Conservation (phyloP, 805 yeast genomes). For the Myxozyma mucilagina region DNA sequence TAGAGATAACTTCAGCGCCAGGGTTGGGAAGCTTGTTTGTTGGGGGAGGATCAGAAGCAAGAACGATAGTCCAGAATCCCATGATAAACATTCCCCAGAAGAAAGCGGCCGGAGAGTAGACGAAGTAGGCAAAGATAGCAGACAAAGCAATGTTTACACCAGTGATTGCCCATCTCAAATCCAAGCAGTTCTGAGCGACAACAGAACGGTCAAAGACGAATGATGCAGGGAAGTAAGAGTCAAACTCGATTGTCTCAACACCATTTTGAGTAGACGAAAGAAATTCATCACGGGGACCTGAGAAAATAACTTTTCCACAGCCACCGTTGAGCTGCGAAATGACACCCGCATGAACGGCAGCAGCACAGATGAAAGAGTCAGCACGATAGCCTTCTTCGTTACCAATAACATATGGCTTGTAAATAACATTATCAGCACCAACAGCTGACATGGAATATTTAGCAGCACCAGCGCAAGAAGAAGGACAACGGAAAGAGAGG, state of each 20-base stretch:
- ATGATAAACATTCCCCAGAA: slow-evolving; percentile 62
- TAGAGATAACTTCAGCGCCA: slow-evolving; percentile 62
- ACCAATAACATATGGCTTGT: slow-evolving; percentile 72
- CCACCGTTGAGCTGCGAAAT: slow-evolving; percentile 78
- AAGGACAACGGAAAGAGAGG: slow-evolving; percentile 76
- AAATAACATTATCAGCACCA: slow-evolving; percentile 66
- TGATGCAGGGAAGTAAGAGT: slow-evolving; percentile 73
- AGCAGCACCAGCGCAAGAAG: slow-evolving; percentile 76
- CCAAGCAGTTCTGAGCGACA: slow-evolving; percentile 57
- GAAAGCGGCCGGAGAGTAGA: slow-evolving; percentile 56
- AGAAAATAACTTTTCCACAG: slow-evolving; percentile 62
- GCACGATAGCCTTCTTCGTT: slow-evolving; percentile 76
- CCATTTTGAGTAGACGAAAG: slow-evolving; percentile 52
- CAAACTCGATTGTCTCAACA: slow-evolving; percentile 57
- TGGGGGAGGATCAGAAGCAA: slow-evolving; percentile 80
- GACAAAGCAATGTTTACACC: slow-evolving; percentile 63
- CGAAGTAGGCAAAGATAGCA: slow-evolving; percentile 42
- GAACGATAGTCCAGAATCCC: slow-evolving; percentile 81
- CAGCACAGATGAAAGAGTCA: slow-evolving; percentile 86
- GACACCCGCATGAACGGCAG: slow-evolving; percentile 84
- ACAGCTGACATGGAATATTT: slow-evolving; percentile 76
- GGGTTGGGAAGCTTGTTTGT: slow-evolving; percentile 55
- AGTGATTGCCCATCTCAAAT: slow-evolving; percentile 63
- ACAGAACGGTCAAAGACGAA: slow-evolving; percentile 55
- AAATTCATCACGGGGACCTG: slow-evolving; percentile 55